Base-by-base conservation (phyloP, 2,329 filamentous ascomycete genomes). In the Gliomastix tumulicola region DNA sequence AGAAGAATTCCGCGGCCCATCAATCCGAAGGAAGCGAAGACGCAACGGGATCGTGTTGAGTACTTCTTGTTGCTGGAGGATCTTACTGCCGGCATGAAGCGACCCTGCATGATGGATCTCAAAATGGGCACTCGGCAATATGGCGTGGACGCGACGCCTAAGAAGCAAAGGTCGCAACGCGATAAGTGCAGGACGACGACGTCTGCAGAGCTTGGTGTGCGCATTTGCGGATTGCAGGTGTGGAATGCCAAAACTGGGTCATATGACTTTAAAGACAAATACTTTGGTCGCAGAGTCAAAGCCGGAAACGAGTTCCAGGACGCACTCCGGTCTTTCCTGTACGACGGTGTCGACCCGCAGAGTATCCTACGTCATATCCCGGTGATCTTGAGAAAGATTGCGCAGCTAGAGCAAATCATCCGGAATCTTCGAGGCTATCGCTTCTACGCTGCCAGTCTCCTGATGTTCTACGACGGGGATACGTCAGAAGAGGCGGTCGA, bases 81-180 rank as follows among this genome's bases (percentile, higher is more conserved):
- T 56, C 73, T 98, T 33, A 98, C 92, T 2, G 86, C 90, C 3
- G 90, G 90, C 22, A 97, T 98, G 92, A 89, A 88, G 55, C 81
- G 85, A 35, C 92, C 92, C 6, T 97, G 92, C 61, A 94, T 98
- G 41, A 84, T 98, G 59, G 92, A 98, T 55, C 69, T 98, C 43
- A 98, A 98, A 57, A 98, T 98, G 92, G 92, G 92, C 16, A 98
- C 92, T 7, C 82, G 92, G 3, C 92, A 98, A 55, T 97, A 96
- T 56, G 92, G 92, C 7, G 79, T 97, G 11, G 89, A 97, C 48
- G 92, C 92, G 3, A 81, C 76, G 36, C 80, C 88, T 30, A 94
- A 94, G 68, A 98, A 98, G 60, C 86, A 89, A 52, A 81, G 83
- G 41, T 97, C 92, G 0, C 92, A 98, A 59, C 79, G 87, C 40